Percentiles rank a stretch among this genome's conserved stretches.
Evolutionary conservation across 1,284 basidiomycete genomes (phyloP).

Genomic region (Boletus hoseneyae): DNA sequence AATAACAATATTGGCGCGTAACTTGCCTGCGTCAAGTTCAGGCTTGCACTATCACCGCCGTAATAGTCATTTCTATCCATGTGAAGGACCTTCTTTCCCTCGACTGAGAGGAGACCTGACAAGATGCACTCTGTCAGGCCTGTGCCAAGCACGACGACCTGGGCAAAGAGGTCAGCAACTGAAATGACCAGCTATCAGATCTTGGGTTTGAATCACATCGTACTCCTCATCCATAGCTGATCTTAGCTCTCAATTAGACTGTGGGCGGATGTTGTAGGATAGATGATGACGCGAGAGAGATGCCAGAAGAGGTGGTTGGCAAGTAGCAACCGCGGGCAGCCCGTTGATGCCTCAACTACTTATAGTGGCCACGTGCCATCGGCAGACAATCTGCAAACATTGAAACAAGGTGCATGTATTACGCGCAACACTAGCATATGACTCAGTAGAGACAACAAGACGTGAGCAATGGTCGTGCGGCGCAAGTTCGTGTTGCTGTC

Average conservation of each 20-base stretch:
- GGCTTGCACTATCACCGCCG: conserved; percentile 94
- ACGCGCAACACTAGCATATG: conserved; percentile 6
- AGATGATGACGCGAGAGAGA: conserved; percentile 3
- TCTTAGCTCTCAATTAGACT: conserved; percentile 15
- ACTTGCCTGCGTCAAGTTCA: conserved; percentile 93
- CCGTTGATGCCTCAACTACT: conserved; percentile 17
- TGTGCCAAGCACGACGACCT: conserved; percentile 95
- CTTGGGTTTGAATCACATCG: conserved; percentile 52
- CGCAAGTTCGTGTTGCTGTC: not conserved
- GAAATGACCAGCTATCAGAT: conserved; percentile 14
- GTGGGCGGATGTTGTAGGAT: conserved; percentile 13
- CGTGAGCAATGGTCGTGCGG: not conserved
- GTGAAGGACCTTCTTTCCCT: conserved; percentile 99
- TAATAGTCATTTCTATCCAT: conserved; percentile 99
- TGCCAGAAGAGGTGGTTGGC: conserved; percentile 18
- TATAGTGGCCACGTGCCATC: conserved; percentile 28
- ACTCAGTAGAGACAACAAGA: conserved; percentile 7
- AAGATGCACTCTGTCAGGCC: conserved; percentile 98
- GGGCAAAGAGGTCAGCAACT: conserved; percentile 18
- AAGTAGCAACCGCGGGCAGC: conserved; percentile 13
- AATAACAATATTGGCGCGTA: conserved; percentile 9
- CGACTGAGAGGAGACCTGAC: conserved; percentile 93
- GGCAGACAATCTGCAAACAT: conserved; percentile 2
- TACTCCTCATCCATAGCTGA: conserved; percentile 84
- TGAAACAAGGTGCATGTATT: conserved; percentile 3